phyloP scores from a whole-genome alignment of 2,329 filamentous ascomycete species.

The Aspergillus aculeatinus region DNA sequence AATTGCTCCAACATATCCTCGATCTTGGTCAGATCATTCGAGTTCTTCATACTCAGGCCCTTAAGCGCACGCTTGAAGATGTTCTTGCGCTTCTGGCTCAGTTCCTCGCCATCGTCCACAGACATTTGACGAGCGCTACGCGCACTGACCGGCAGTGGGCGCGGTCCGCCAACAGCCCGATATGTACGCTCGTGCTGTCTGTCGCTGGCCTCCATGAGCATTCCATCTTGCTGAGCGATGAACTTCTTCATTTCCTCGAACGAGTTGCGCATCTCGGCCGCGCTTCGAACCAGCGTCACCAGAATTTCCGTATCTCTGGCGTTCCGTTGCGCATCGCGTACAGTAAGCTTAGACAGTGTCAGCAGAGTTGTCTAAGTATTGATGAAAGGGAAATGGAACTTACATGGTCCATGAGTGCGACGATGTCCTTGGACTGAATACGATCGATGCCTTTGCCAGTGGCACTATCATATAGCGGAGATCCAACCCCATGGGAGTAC shows the following conservation, averaged over 20 bases:
- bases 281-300: conserved; percentile 87
- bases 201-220: conserved; percentile 83
- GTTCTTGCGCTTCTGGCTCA: conserved; percentile 78
- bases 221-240: conserved; percentile 83
- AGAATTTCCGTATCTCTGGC: conserved; percentile 95
- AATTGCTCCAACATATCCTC: conserved; percentile 91
- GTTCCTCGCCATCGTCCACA: conserved; percentile 56
- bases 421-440: conserved; percentile 94
- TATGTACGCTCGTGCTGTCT: conserved; percentile 85
- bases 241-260: conserved; percentile 95
- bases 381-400: too few species aligned
- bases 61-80: conserved; percentile 94
- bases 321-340: conserved; percentile 93
- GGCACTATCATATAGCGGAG: conserved; percentile 84
- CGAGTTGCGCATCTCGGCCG: conserved; percentile 93
- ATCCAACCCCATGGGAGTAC: conserved; percentile 86
- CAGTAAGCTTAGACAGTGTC: conserved; percentile 61
- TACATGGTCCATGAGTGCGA: conserved; percentile 90
- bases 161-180: conserved; percentile 78
- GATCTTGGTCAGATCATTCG: conserved; percentile 82
- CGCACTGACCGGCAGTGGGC: conserved; percentile 72
- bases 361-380: too few species aligned
- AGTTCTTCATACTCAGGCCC: conserved; percentile 81
- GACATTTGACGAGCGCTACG: conserved; percentile 55
- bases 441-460: conserved; percentile 84